Percentiles rank a stretch among this genome's conserved stretches.
Conservation (phyloP, 345 rosid genomes). For the Boechera divaricarpa region DNA sequence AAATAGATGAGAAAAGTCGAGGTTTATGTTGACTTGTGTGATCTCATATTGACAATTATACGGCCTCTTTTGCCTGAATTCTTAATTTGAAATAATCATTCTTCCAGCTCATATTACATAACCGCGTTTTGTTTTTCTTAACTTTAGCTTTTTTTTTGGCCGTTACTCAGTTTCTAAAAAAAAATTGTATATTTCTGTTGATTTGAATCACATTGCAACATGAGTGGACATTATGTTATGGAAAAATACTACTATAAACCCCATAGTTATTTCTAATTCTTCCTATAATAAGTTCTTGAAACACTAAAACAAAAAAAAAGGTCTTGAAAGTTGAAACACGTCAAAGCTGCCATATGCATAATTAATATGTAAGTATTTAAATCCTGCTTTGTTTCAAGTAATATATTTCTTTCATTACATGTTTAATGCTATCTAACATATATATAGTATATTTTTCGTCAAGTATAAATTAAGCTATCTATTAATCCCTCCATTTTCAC, state of each 20-base stretch:
- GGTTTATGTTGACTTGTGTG: slow-evolving; percentile 35
- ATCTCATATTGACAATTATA: slow-evolving; percentile 30
- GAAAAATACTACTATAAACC: background rate
- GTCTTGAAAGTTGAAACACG: slow-evolving; percentile 3
- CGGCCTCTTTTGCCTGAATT: background rate
- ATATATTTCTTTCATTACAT: background rate
- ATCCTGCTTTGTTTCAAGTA: background rate
- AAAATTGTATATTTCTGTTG: background rate
- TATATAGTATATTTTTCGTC: too few relatives aligned
- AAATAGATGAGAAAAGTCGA: slow-evolving; percentile 7
- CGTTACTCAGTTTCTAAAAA: background rate
- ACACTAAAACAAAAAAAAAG: background rate
- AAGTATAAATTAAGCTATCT: too few relatives aligned
- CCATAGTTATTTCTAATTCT: background rate
- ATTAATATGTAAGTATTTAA: background rate
- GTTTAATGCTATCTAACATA: background rate
- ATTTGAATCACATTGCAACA: background rate
- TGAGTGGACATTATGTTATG: slow-evolving; percentile 22
- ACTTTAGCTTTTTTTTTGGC: background rate
- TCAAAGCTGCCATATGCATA: background rate
- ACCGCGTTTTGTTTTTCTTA: slow-evolving; percentile 40
- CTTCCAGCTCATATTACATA: slow-evolving; percentile 28
- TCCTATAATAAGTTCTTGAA: background rate
- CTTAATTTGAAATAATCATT: slow-evolving; percentile 18
- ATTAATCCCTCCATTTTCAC: too few relatives aligned